A percentile compares a stretch with the other conserved stretches of the same genome.
phyloP scores from a whole-genome alignment of 176 grass and related monocot genomes.

The Oryza punctata region DNA sequence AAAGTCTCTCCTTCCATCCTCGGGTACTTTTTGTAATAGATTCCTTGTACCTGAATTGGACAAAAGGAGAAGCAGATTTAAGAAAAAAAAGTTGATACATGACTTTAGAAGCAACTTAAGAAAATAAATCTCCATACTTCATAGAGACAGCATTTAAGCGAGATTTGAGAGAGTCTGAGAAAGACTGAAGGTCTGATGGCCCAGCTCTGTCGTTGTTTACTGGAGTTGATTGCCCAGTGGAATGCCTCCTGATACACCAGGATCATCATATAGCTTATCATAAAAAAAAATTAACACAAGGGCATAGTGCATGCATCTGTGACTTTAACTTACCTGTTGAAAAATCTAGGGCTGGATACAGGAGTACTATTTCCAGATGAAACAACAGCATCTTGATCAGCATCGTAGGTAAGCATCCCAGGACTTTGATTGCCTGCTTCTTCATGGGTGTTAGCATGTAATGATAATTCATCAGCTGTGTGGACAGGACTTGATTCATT shows the following conservation, averaged over 20 bases:
- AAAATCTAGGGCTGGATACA: constrained; percentile 56
- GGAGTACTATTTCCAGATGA: constrained; percentile 52
- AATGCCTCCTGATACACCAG: constrained; percentile 47
- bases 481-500: constrained; percentile 41
- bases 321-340: constrained; percentile 49
- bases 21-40: constrained; percentile 93
- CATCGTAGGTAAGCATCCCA: constrained; percentile 47
- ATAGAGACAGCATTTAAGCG: constrained; percentile 83
- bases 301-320: not conserved
- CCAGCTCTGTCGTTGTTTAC: constrained; percentile 63
- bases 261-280: constrained; percentile 24
- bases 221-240: constrained; percentile 70
- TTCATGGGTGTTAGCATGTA: constrained; percentile 36
- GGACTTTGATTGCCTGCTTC: constrained; percentile 42
- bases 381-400: constrained; percentile 54
- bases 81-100: constrained; percentile 18
- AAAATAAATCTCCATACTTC: constrained; percentile 56
- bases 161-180: constrained; percentile 87
- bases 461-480: constrained; percentile 42
- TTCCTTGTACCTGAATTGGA: constrained; percentile 80
- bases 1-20: constrained; percentile 91
- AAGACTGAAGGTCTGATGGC: constrained; percentile 74
- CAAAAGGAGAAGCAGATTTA: constrained; percentile 22
- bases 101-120: not conserved
- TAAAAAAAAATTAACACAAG: not conserved